Conservation (phyloP, 306 rosid genomes). For the Sphenostylis stenocarpa region DNA sequence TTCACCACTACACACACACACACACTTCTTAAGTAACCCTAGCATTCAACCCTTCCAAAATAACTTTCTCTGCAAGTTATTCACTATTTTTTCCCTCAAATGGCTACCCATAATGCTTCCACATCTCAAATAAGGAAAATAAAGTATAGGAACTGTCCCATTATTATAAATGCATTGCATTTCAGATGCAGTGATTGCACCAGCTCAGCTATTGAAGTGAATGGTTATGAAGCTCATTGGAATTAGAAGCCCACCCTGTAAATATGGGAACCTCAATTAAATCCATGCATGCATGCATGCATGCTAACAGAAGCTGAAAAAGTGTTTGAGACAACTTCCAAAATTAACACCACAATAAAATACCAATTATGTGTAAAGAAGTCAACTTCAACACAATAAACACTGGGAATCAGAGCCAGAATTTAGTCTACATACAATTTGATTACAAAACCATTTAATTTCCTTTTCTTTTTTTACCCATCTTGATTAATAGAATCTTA, state of each 20-base stretch:
- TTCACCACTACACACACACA: not conserved
- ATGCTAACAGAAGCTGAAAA: not conserved
- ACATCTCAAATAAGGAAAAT: slow-evolving; percentile 30
- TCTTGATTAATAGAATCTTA: slow-evolving; percentile 12
- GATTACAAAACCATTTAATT: not conserved
- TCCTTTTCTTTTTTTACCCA: not conserved
- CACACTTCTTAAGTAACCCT: not conserved
- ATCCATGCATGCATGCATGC: not conserved
- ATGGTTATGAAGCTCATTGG: slow-evolving; percentile 38
- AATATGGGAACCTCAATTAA: slow-evolving; percentile 24
- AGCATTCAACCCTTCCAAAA: slow-evolving; percentile 19
- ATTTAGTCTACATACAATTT: not conserved
- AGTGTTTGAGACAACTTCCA: not conserved
- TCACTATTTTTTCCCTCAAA: slow-evolving; percentile 20
- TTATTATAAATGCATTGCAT: slow-evolving; percentile 36
- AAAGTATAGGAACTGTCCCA: slow-evolving; percentile 15
- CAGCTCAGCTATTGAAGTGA: slow-evolving; percentile 32
- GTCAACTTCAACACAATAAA: slow-evolving; percentile 4
- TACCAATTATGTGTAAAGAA: not conserved
- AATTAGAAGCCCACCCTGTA: slow-evolving; percentile 51
- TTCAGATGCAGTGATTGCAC: slow-evolving; percentile 41
- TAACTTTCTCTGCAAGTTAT: not conserved
- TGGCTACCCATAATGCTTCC: slow-evolving; percentile 27
- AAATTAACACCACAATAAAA: not conserved
- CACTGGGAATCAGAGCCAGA: not conserved